Conservation (phyloP, 2,329 filamentous ascomycete species). For the Lizonia empirigonia region DNA sequence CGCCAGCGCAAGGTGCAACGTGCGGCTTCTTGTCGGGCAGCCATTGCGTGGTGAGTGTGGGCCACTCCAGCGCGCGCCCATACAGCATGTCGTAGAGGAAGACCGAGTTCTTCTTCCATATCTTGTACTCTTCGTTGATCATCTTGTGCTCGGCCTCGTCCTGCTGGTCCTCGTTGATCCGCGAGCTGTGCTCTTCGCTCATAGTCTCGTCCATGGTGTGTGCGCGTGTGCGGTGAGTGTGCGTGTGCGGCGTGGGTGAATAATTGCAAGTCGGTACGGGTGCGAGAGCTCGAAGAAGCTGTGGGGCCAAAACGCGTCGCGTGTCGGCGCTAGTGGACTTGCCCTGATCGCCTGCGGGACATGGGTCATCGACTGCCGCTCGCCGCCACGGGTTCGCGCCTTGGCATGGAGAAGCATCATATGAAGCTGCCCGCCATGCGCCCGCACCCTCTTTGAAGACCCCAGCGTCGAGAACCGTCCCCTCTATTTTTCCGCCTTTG, state of each 20-base stretch:
- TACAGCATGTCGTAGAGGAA: slow-evolving; percentile 99
- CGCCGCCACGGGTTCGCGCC: slow-evolving; percentile 5
- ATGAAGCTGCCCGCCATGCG: slow-evolving; percentile 22
- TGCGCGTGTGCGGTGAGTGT: not conserved
- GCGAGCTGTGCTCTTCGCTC: slow-evolving; percentile 39
- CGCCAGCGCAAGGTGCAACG: not conserved
- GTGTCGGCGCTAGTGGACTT: not conserved
- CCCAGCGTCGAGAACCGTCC: slow-evolving; percentile 47
- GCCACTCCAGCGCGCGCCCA: slow-evolving; percentile 93
- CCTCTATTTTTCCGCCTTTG: slow-evolving; percentile 25
- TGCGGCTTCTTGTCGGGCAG: slow-evolving; percentile 72
- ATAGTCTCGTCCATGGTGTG: slow-evolving; percentile 46
- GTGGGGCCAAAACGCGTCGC: slow-evolving; percentile 8
- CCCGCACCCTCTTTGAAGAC: slow-evolving; percentile 46
- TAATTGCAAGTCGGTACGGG: not conserved
- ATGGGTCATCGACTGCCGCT: slow-evolving; percentile 12
- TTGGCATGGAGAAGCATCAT: slow-evolving; percentile 23
- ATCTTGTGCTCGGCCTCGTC: slow-evolving; percentile 79
- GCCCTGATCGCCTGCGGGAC: slow-evolving; percentile 5
- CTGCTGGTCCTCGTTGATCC: slow-evolving; percentile 70
- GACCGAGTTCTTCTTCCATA: slow-evolving; percentile 99
- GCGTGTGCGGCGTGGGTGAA: not conserved
- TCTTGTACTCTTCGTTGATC: slow-evolving; percentile 99
- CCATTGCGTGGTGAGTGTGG: slow-evolving; percentile 97
- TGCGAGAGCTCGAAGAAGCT: not conserved